Conservation (phyloP, 2,329 filamentous ascomycete genomes). For the Apiospora aurea region DNA sequence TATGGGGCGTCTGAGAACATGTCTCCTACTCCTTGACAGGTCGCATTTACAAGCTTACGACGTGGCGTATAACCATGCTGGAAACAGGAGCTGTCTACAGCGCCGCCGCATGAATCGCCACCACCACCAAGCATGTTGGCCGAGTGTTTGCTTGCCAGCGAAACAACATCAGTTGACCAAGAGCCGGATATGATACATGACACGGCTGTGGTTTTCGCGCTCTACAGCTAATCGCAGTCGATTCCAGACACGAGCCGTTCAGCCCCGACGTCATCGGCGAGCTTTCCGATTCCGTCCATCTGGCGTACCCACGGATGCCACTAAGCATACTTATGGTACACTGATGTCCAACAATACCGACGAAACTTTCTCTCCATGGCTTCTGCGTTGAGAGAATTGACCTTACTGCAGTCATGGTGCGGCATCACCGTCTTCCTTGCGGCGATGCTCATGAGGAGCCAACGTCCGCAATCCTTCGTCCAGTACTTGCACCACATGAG, state of each 20-base stretch:
- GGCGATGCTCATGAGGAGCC: not conserved
- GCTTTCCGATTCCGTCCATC: not conserved
- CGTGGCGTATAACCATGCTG: not conserved
- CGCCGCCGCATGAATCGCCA: too few relatives aligned
- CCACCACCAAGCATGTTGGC: not conserved
- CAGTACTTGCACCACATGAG: constrained; percentile 21
- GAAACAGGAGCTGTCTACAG: not conserved
- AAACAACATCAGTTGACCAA: not conserved
- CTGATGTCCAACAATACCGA: too few relatives aligned
- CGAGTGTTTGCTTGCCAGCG: not conserved
- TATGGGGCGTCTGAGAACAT: not conserved
- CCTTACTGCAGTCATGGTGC: too few relatives aligned
- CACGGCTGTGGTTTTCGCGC: not conserved
- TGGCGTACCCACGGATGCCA: too few relatives aligned
- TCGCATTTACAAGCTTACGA: not conserved
- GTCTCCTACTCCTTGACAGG: not conserved
- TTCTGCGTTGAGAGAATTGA: too few relatives aligned
- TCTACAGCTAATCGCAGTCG: not conserved
- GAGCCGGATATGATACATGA: not conserved
- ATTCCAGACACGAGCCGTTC: not conserved
- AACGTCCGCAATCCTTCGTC: not conserved
- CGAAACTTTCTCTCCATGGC: too few relatives aligned
- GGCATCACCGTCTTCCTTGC: not conserved
- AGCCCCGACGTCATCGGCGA: not conserved
- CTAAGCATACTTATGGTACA: too few relatives aligned